Base-by-base conservation (phyloP, 139 green algal genomes). In the Picochlorum sp. region DNA sequence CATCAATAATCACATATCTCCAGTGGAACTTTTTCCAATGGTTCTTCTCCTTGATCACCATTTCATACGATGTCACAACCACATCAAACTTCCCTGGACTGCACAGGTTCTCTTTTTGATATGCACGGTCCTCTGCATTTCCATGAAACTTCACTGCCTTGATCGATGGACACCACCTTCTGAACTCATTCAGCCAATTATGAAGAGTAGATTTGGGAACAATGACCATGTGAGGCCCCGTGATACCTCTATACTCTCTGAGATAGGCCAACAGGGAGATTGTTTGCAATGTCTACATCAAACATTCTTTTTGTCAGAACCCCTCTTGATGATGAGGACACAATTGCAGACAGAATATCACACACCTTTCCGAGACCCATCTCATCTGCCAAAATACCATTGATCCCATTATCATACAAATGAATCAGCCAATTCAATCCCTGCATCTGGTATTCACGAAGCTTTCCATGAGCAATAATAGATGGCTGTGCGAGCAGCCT, bases 101-200 rank as follows among this genome's bases (percentile, higher is more conserved):
- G 55, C 85, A 24, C 18, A 80, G 44, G 18, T 77, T 55, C 26
- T 83, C 76, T 75, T 93, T 92, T 68, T 86, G 82, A 73, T 83
- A 69, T 69, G 64, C 26, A 52, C 91, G 72, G 65, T 96, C 78
- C 66, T 96, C 94, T 21, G 78, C 66, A 70, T 95, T 97, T 63
- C 94, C 94, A 69, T 95, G 87, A 74, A 99, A 97, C 79, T 97
- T 97, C 70, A 92, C 77, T 4, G 86, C 81, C 16, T 83, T 77
- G 65, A 98, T 83, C 56, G 81, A 57, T 23, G 94, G 94, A 75
- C 87, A 96, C 84, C 94, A 99, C n/a, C 86, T 76, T 23, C 70
- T 69, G 81, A 99, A 94, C 85, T 99, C 94, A 70, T 96, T 97
- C 56, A 96, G 90, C 94, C 94, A 99, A 84, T 99, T 99, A 77